Evolutionary conservation across 371 early-diverging fungal genomes (phyloP), one percentile per base, ranked within the genome.

Genomic region (Chytridiales sp.): DNA sequence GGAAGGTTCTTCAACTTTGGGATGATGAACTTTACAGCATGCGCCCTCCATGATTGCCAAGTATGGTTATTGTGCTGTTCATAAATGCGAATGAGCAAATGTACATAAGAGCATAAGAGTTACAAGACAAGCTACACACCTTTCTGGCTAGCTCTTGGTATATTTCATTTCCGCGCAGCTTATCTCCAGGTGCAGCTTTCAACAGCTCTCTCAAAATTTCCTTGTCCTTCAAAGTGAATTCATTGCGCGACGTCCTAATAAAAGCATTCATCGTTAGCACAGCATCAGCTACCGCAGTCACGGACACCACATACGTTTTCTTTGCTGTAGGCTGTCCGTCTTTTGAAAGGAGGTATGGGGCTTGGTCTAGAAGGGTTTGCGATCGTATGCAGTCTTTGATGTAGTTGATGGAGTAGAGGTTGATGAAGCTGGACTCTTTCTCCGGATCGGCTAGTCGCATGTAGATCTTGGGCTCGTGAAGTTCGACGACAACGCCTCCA

Each of bases 11-110:
- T 1, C 32, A 59, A 36, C 52, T 32, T 27, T 11, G 57, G 57
- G 2, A 50, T 17, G 4, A 64, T 11, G 17, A 31, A 17, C 39
- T 58, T 64, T 21, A 58, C 47, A 26, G 47, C 56, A 29, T 59
- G 11, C 22, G 38, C 57, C 19, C 64, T 8, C 64, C 64, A 64
- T n/a, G 58, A 58, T 9, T 50, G 51, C 21, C 2, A 17, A 6
- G 58, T 64, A 24, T 51, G 64, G 27, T 41, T 39, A 4, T 41
- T 49, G 42, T 64, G 34, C 64, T 64, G 44, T n/a, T 13, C 22
- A 11, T 26, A 30, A 19, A 50, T 1, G 17, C 4, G 2, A 58
- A 1, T 29, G 11, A 30, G 22, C 26, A 11, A 40, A 46, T 24
- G 6, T 36, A 17, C 13, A 48, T 17, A 1, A 21, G 26, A 32